Evolutionary conservation across 2,329 filamentous ascomycete genomes (phyloP).

Genomic region (Cyphellophora europaea): DNA sequence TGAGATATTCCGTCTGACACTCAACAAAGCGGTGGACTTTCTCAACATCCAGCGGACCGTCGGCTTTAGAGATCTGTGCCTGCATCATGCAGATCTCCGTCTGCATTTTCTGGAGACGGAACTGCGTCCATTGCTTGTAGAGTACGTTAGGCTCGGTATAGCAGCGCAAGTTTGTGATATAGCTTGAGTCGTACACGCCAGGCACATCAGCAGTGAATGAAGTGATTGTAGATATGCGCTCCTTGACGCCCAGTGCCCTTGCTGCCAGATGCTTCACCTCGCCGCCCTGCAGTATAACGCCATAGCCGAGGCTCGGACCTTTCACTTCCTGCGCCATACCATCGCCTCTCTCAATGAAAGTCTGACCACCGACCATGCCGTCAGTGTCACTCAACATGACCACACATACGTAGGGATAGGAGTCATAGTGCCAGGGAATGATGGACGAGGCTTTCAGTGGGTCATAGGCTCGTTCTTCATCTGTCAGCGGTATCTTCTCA

Average conservation of each 20-base stretch:
- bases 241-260: too few species aligned
- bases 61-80: background rate
- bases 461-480: constrained; percentile 4
- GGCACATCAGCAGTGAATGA: constrained; percentile 13
- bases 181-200: background rate
- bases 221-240: too few species aligned
- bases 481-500: constrained; percentile 3
- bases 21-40: constrained; percentile 3
- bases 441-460: constrained; percentile 2
- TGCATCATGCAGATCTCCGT: constrained; percentile 2
- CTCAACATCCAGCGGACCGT: background rate
- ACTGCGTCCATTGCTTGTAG: background rate
- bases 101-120: constrained; percentile 3
- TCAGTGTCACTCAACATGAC: constrained; percentile 17
- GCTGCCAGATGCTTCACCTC: too few species aligned
- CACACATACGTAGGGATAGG: constrained; percentile 16
- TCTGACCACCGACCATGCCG: constrained; percentile 20
- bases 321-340: too few species aligned
- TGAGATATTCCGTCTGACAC: constrained; percentile 3
- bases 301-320: too few species aligned
- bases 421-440: constrained; percentile 9
- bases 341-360: constrained; percentile 16
- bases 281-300: too few species aligned
- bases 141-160: constrained; percentile 2
- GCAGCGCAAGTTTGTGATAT: constrained; percentile 3